A percentile compares a stretch with the other conserved stretches of the same genome.
Evolutionary conservation across 441 rosid genomes (phyloP).

Genomic region (Adansonia grandidieri): DNA sequence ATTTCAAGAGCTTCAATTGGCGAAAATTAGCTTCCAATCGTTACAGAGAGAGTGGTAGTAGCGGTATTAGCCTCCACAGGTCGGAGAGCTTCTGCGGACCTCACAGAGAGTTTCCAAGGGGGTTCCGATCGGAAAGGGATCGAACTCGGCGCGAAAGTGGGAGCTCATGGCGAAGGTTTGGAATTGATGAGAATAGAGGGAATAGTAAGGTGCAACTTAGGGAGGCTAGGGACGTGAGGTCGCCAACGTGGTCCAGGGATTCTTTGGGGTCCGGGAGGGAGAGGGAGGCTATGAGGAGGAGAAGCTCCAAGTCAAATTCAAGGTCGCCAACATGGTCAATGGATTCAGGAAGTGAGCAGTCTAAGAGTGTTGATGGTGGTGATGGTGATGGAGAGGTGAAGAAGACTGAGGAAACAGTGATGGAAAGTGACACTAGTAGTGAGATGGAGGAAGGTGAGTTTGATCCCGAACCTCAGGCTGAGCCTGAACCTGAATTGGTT

Average conservation of each 20-base stretch:
- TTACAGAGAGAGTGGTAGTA: conserved; percentile 45
- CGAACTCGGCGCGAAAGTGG: conserved; percentile 72
- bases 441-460: conserved; percentile 99
- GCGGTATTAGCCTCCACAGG: conserved; percentile 51
- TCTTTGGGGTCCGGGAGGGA: conserved; percentile 45
- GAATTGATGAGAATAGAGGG: conserved; percentile 42
- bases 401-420: conserved; percentile 46
- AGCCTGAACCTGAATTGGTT: conserved; percentile 31
- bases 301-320: conserved; percentile 47
- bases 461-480: conserved; percentile 60
- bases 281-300: conserved; percentile 31
- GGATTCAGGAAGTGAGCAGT: conserved; percentile 70
- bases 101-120: conserved; percentile 84
- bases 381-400: conserved; percentile 29
- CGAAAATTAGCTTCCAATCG: conserved; percentile 53
- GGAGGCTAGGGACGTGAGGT: conserved; percentile 51
- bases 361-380: conserved; percentile 59
- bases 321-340: conserved; percentile 68
- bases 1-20: conserved; percentile 63
- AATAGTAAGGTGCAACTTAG: conserved; percentile 54
- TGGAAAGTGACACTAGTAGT: conserved; percentile 64
- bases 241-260: conserved; percentile 82
- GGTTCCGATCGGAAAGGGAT: conserved; percentile 89
- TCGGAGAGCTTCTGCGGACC: conserved; percentile 82
- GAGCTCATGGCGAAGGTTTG: conserved; percentile 85